phyloP scores from a whole-genome alignment of 306 rosid species.

The Lupinus albus region DNA sequence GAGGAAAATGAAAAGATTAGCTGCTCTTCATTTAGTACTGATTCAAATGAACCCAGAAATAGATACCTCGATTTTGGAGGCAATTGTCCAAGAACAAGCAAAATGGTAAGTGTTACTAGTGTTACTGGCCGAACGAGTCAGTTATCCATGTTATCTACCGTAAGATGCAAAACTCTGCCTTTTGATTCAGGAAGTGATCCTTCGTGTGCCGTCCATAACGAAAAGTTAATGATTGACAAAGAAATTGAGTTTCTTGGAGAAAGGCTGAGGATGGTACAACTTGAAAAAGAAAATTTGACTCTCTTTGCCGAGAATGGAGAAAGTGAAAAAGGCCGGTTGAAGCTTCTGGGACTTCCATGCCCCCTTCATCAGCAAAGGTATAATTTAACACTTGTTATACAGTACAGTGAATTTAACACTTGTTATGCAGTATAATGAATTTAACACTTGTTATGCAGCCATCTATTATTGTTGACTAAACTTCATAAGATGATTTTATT shows the following conservation, averaged over 20 bases:
- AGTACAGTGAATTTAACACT: not conserved
- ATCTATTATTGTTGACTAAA: constrained; percentile 29
- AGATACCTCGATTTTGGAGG: constrained; percentile 34
- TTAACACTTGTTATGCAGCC: no score
- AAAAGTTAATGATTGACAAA: constrained; percentile 48
- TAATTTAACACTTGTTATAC: constrained; percentile 21
- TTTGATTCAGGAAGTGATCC: constrained; percentile 42
- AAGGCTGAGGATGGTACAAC: constrained; percentile 50
- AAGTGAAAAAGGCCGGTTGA: constrained; percentile 44
- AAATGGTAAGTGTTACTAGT: constrained; percentile 9
- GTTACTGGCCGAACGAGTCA: constrained; percentile 10
- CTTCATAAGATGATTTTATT: constrained; percentile 10
- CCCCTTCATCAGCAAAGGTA: constrained; percentile 60
- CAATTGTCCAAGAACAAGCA: constrained; percentile 33
- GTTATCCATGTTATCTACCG: constrained; percentile 10
- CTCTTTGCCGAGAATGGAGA: constrained; percentile 44
- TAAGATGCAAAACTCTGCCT: constrained; percentile 35
- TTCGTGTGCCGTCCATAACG: constrained; percentile 40
- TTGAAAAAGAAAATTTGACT: constrained; percentile 46
- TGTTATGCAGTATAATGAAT: constrained; percentile 1
- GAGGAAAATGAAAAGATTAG: constrained; percentile 43
- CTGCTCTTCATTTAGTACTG: constrained; percentile 36
- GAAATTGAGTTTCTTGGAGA: constrained; percentile 53
- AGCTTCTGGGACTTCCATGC: constrained; percentile 50
- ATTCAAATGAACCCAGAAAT: constrained; percentile 39